Evolutionary conservation across 495 filamentous ascomycete species (phyloP).

Genomic region (Neurospora sp.): DNA sequence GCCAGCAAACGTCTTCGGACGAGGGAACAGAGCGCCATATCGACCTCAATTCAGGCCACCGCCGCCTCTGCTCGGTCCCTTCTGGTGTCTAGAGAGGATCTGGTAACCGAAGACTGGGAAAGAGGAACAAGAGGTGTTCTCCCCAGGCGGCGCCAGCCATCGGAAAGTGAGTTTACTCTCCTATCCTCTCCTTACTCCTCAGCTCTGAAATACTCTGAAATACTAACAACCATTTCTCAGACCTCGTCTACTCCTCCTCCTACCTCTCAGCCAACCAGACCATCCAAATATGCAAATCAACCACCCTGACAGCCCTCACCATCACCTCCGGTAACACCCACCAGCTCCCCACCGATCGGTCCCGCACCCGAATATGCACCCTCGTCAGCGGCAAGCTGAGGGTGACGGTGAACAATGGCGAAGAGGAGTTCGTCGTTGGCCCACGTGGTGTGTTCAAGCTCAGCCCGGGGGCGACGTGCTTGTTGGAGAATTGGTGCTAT

Average conservation of each 20-base stretch:
- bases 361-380: conserved; percentile 16
- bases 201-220: no score
- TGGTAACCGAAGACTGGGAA: neutral
- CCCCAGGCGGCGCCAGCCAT: neutral
- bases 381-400: conserved; percentile 19
- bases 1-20: neutral
- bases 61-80: neutral
- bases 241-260: conserved; percentile 18
- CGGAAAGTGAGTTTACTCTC: neutral
- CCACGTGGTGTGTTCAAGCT: conserved; percentile 19
- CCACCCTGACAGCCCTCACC: conserved; percentile 13
- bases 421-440: conserved; percentile 19
- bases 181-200: neutral
- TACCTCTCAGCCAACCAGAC: conserved; percentile 17
- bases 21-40: neutral
- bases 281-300: conserved; percentile 6
- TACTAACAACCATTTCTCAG: conserved; percentile 5
- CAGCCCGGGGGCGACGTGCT: conserved; percentile 10
- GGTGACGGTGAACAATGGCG: conserved; percentile 14
- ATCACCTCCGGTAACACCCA: conserved; percentile 17
- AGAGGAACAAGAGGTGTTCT: neutral
- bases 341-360: conserved; percentile 2
- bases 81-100: neutral
- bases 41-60: neutral
- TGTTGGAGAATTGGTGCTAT: conserved; percentile 18